A percentile compares a stretch with the other conserved stretches of the same genome.
phyloP scores from a whole-genome alignment of 2,329 filamentous ascomycete genomes.

The Alternaria arbusti region DNA sequence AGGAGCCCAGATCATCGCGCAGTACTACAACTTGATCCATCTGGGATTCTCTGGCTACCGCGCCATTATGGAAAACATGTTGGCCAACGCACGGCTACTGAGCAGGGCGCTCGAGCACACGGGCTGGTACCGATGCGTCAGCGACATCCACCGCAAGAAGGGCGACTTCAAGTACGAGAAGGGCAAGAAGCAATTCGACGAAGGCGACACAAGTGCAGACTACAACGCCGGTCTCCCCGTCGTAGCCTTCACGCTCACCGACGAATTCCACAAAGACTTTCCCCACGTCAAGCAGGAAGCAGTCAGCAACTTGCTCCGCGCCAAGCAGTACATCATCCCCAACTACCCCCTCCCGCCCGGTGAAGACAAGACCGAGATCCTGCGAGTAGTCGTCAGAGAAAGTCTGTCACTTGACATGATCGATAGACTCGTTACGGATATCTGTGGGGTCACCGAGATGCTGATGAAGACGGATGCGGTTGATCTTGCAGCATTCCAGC shows the following conservation, averaged over 20 bases:
- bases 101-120: slow-evolving; percentile 69
- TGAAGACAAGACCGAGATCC: slow-evolving; percentile 68
- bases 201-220: slow-evolving; percentile 59
- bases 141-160: slow-evolving; percentile 68
- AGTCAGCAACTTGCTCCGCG: slow-evolving; percentile 67
- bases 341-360: slow-evolving; percentile 71
- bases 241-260: slow-evolving; percentile 69
- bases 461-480: slow-evolving; percentile 62
- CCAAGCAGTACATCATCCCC: slow-evolving; percentile 74
- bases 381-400: slow-evolving; percentile 71
- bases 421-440: slow-evolving; percentile 67
- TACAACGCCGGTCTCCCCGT: slow-evolving; percentile 72
- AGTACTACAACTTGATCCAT: slow-evolving; percentile 77
- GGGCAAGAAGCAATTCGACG: slow-evolving; percentile 52
- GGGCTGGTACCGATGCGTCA: slow-evolving; percentile 66
- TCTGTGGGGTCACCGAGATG: slow-evolving; percentile 65
- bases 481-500: slow-evolving; percentile 60
- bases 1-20: slow-evolving; percentile 71
- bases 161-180: slow-evolving; percentile 53
- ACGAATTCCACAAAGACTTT: slow-evolving; percentile 64
- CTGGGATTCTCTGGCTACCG: slow-evolving; percentile 71
- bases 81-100: slow-evolving; percentile 69
- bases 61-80: slow-evolving; percentile 67
- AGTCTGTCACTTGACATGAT: slow-evolving; percentile 72
- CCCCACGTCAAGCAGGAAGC: slow-evolving; percentile 69